phyloP scores from a whole-genome alignment of 192 early-diverging fungal species.

The Dissophora ornata region DNA sequence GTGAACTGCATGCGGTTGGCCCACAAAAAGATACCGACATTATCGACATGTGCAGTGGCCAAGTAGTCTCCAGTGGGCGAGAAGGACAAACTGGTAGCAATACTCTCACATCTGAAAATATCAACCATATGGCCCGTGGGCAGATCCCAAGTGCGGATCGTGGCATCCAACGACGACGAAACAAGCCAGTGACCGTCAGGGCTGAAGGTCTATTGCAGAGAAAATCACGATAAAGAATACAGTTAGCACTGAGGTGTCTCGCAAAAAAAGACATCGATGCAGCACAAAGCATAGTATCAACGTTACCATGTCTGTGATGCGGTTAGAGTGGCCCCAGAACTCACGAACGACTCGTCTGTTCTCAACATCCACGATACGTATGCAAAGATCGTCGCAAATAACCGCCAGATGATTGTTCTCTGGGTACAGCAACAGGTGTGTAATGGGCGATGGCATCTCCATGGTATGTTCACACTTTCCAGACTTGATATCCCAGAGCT shows the following conservation, averaged over 20 bases:
- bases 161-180: conserved; percentile 83
- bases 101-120: conserved; percentile 77
- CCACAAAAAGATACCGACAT: conserved; percentile 95
- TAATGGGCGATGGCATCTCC: conserved; percentile 72
- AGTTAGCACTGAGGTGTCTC: background rate
- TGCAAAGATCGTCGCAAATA: conserved; percentile 85
- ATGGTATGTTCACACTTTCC: conserved; percentile 72
- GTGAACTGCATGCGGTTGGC: conserved; percentile 86
- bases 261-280: no score
- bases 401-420: conserved; percentile 86
- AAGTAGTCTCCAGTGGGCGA: conserved; percentile 93
- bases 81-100: conserved; percentile 87
- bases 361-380: conserved; percentile 91
- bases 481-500: conserved; percentile 89
- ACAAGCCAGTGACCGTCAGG: conserved; percentile 94
- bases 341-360: conserved; percentile 85
- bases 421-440: conserved; percentile 68
- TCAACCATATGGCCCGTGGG: conserved; percentile 92
- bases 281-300: background rate
- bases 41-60: conserved; percentile 91
- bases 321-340: conserved; percentile 88
- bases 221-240: background rate
- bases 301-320: conserved; percentile 89
- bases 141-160: conserved; percentile 96
- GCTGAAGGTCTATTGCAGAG: conserved; percentile 77